These are phyloP conservation scores for Cucumis variabilis DNA, from an alignment of 331 rosid species.

Conservation along the genomic window DNA sequence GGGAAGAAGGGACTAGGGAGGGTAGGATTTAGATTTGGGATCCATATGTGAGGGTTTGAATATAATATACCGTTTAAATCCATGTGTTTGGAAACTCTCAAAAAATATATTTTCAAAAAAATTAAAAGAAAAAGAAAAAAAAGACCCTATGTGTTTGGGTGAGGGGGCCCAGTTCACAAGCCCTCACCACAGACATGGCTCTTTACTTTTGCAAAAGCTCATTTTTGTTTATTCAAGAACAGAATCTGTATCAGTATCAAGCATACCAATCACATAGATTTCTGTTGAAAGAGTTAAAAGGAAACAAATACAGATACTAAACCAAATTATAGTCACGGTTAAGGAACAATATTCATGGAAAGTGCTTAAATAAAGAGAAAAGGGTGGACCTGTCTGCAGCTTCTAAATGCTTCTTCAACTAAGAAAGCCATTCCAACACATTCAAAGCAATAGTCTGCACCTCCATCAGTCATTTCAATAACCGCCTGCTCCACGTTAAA, in stretches of 20 bases:
- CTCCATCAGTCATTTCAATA: slow-evolving; percentile 70
- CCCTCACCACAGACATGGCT: too few species aligned
- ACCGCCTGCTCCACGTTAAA: slow-evolving; percentile 52
- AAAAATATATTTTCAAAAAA: too few species aligned
- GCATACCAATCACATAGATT: background rate
- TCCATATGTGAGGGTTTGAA: background rate
- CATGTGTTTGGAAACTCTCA: background rate
- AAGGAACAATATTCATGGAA: background rate
- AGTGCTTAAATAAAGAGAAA: background rate
- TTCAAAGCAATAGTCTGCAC: slow-evolving; percentile 90
- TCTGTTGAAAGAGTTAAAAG: background rate
- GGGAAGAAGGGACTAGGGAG: background rate
- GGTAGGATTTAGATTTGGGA: background rate
- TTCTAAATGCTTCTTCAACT: slow-evolving; percentile 81
- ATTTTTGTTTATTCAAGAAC: background rate
- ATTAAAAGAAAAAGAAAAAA: too few species aligned
- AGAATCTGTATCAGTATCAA: background rate
- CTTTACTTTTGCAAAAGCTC: background rate
- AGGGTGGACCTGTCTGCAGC: slow-evolving; percentile 69
- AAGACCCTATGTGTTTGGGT: background rate
- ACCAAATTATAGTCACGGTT: background rate
- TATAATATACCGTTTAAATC: background rate
- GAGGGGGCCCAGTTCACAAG: background rate
- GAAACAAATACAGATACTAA: background rate
- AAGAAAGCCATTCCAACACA: slow-evolving; percentile 80